Percentiles rank a stretch among this genome's conserved stretches.
phyloP scores from a whole-genome alignment of 2,329 filamentous ascomycete species.

The Aureobasidium sp. region DNA sequence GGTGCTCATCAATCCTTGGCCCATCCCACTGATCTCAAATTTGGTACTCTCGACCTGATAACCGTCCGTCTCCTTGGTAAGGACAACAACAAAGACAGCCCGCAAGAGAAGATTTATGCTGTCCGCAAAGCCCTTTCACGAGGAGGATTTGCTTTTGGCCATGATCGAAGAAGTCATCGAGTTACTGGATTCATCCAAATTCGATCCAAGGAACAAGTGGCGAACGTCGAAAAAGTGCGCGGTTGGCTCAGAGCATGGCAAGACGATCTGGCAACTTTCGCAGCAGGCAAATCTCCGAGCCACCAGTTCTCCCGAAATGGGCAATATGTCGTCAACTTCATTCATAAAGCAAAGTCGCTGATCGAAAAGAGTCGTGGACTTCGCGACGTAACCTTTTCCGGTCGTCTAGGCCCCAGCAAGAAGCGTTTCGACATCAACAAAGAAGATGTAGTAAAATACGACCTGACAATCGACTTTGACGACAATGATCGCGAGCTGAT shows the following conservation, averaged over 20 bases:
- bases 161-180: slow-evolving; percentile 42
- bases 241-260: slow-evolving; percentile 49
- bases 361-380: slow-evolving; percentile 33
- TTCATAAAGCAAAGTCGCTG: slow-evolving; percentile 34
- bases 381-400: slow-evolving; percentile 29
- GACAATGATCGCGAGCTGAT: slow-evolving; percentile 51
- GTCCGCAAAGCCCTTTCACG: slow-evolving; percentile 58
- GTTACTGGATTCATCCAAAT: slow-evolving; percentile 57
- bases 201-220: slow-evolving; percentile 48
- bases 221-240: slow-evolving; percentile 45
- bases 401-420: slow-evolving; percentile 35
- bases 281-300: slow-evolving; percentile 11
- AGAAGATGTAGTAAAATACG: slow-evolving; percentile 21
- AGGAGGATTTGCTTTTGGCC: slow-evolving; percentile 56
- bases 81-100: slow-evolving; percentile 23
- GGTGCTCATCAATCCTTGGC: slow-evolving; percentile 43
- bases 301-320: slow-evolving; percentile 8
- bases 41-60: slow-evolving; percentile 42
- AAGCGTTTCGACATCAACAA: slow-evolving; percentile 21
- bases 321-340: slow-evolving; percentile 31
- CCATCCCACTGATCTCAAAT: slow-evolving; percentile 36
- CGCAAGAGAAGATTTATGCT: slow-evolving; percentile 48
- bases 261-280: slow-evolving; percentile 35
- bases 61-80: slow-evolving; percentile 35
- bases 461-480: slow-evolving; percentile 37